Evolutionary conservation across 2,329 filamentous ascomycete species (phyloP).

Genomic region (Corinectria fuckeliana): DNA sequence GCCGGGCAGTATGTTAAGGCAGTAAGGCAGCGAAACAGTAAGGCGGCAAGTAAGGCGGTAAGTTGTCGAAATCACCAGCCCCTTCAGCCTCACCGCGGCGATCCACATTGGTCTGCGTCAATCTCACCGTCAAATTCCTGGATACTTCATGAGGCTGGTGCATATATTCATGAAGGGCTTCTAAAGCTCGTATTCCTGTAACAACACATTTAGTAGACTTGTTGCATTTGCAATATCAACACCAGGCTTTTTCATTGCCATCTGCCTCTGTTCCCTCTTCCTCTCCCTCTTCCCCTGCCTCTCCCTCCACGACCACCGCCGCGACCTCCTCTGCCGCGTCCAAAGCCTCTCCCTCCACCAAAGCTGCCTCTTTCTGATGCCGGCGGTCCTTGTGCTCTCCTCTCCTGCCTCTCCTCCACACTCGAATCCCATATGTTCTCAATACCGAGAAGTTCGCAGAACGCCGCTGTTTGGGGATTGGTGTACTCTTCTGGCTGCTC

Average conservation of each 20-base stretch:
- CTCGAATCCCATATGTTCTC: constrained; percentile 76
- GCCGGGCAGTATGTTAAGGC: too few relatives aligned
- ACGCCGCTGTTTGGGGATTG: constrained; percentile 83
- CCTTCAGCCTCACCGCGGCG: too few relatives aligned
- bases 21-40: too few relatives aligned
- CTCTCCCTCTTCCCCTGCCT: constrained; percentile 35
- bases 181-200: too few relatives aligned
- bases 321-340: constrained; percentile 46
- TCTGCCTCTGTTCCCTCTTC: constrained; percentile 30
- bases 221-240: background rate
- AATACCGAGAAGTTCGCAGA: constrained; percentile 80
- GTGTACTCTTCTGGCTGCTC: constrained; percentile 81
- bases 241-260: constrained; percentile 18
- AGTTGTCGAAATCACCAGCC: too few relatives aligned
- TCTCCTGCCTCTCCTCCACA: constrained; percentile 70
- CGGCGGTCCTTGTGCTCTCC: constrained; percentile 64
- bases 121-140: too few relatives aligned
- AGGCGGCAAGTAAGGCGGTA: too few relatives aligned
- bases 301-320: constrained; percentile 43
- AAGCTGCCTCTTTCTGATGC: constrained; percentile 46
- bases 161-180: too few relatives aligned
- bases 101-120: too few relatives aligned
- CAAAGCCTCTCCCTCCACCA: constrained; percentile 45
- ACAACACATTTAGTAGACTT: background rate
- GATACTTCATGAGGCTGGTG: background rate